Conservation (phyloP, 2,329 filamentous ascomycete genomes). For the Hirsutella rhossiliensis region DNA sequence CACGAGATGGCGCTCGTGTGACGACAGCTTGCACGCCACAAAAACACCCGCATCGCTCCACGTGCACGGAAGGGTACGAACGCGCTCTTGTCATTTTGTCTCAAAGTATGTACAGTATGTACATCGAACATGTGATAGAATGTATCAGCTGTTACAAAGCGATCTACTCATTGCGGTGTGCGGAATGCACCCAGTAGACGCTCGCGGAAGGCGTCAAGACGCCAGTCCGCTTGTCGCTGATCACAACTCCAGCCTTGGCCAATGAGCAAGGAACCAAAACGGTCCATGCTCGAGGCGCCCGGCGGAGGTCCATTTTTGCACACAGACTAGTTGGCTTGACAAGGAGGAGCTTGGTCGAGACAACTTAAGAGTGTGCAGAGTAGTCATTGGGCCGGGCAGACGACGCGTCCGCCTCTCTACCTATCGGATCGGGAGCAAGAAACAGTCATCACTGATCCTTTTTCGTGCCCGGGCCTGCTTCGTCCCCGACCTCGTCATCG, state of each 20-base stretch:
- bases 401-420: too few relatives aligned
- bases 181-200: constrained; percentile 21
- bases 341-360: constrained; percentile 62
- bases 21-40: not conserved
- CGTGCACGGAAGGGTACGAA: not conserved
- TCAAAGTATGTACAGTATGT: not conserved
- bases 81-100: not conserved
- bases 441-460: constrained; percentile 15
- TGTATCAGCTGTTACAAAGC: constrained; percentile 17
- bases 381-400: not conserved
- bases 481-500: constrained; percentile 34
- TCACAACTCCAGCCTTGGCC: constrained; percentile 16
- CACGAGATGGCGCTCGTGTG: not conserved
- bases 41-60: not conserved
- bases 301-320: constrained; percentile 62
- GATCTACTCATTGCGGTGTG: constrained; percentile 16
- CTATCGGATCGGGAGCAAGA: not conserved
- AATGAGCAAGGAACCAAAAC: constrained; percentile 34
- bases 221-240: constrained; percentile 16
- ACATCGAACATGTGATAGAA: constrained; percentile 2
- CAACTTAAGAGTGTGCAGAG: constrained; percentile 95
- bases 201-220: constrained; percentile 15
- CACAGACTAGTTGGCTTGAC: constrained; percentile 93
- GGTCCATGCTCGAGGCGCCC: constrained; percentile 28
- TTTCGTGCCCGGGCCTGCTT: constrained; percentile 31